Conservation (phyloP, 2,329 filamentous ascomycete genomes). For the Grosmannia penicillata region DNA sequence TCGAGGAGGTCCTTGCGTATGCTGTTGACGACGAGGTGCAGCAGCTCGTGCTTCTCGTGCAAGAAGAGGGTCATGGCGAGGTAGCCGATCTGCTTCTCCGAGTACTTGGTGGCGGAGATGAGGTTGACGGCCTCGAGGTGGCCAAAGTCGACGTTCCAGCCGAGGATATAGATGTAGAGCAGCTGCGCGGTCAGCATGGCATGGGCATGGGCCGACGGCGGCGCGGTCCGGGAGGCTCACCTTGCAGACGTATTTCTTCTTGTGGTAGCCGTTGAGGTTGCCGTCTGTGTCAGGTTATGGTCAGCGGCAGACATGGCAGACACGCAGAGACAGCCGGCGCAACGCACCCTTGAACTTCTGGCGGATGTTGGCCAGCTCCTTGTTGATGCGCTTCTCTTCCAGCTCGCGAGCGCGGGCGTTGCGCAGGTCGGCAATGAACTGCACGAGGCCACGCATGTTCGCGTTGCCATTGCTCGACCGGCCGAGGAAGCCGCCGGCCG, state of each 20-base stretch:
- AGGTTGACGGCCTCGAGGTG: constrained; percentile 97
- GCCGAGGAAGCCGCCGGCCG: constrained; percentile 47
- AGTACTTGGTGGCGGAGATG: constrained; percentile 93
- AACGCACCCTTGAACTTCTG: constrained; percentile 97
- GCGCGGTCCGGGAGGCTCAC: constrained; percentile 21
- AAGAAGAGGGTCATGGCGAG: constrained; percentile 93
- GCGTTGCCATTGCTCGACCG: constrained; percentile 50
- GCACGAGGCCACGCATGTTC: constrained; percentile 74
- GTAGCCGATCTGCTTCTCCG: constrained; percentile 98
- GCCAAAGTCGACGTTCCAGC: constrained; percentile 98
- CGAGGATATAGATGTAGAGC: constrained; percentile 96
- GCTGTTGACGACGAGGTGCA: constrained; percentile 95
- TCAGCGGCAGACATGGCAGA: too few relatives aligned
- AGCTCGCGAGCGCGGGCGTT: constrained; percentile 91
- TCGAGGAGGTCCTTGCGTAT: constrained; percentile 92
- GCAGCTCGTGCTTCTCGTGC: constrained; percentile 89
- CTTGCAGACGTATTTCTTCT: constrained; percentile 99
- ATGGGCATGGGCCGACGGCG: background rate
- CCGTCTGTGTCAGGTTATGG: constrained; percentile 44
- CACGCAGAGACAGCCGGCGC: too few relatives aligned
- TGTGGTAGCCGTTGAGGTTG: constrained; percentile 88
- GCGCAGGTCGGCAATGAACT: constrained; percentile 93
- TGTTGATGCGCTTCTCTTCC: constrained; percentile 98
- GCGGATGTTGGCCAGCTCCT: constrained; percentile 95
- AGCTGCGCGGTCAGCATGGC: constrained; percentile 39